Base-by-base conservation (phyloP, 768 basidiomycete genomes). In the Inosperma sp. region DNA sequence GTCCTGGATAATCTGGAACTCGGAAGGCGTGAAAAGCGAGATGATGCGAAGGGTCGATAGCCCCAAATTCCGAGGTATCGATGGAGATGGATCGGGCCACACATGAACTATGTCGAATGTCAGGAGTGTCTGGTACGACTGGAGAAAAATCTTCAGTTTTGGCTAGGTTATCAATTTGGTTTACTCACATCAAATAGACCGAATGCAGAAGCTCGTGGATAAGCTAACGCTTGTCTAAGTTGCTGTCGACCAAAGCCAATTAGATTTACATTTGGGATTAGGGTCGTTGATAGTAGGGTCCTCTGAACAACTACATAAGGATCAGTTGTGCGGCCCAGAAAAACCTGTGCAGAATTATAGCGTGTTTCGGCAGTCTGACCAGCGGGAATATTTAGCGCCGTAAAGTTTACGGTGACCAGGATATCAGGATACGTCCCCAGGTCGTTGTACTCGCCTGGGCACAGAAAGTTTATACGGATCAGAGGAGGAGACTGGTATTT, bases 21-120 rank as follows among this genome's bases (percentile, higher is more conserved):
- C 61, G 16, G 50, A 49, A 5, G 49, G 12, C 33, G 53, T 56
- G 14, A 19, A 46, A 23, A 43, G 41, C 2, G 41, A 35, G 17
- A 35, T 55, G 17, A 59, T 31, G 6, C 58, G 58, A 8, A 62
- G 31, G 1, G 64, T 61, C 0, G 58, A 48, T 3, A 56, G 46
- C 9, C 56, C 36, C 6, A 37, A 16, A 12, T 33, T n/a, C 5
- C 31, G 45, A n/a, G 47, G 50, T 19, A 56, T 54, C n/a, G 42
- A 30, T 5, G 22, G 23, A 7, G 53, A 52, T 12, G 55, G 57
- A 39, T 65, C 62, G n/a, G 53, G 53, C 10, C 42, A 21, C 3
- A 59, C 33, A 19, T 29, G 26, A 17, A 48, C 17, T 17, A 61
- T 43, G 14, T 54, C 46, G 26, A 49, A 41, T 3, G 54, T 33